Conservation (phyloP, 169 alveolate genomes). For the Eimeria praecox region DNA sequence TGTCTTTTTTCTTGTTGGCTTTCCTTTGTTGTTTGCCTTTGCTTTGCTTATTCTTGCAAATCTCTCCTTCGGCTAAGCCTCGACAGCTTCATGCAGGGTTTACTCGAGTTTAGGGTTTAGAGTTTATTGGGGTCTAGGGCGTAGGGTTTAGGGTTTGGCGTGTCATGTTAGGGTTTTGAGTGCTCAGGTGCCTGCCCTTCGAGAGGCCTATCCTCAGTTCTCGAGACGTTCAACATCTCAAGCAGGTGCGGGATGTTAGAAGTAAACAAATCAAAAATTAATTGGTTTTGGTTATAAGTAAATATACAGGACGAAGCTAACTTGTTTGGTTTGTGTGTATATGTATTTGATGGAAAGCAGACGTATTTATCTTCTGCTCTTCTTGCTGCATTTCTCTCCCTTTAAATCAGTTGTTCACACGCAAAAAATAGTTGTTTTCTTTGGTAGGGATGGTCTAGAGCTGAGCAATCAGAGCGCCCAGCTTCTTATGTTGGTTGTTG, state of each 20-base stretch:
- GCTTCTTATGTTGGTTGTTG: no score
- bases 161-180: not conserved
- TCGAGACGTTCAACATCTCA: constrained; percentile 71
- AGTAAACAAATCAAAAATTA: no score
- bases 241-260: constrained; percentile 68
- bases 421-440: not conserved
- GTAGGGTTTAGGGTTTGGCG: not conserved
- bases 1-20: not conserved
- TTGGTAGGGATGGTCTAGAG: not conserved
- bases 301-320: no score
- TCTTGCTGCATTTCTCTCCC: not conserved
- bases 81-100: not conserved
- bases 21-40: not conserved
- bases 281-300: no score
- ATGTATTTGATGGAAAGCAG: not conserved
- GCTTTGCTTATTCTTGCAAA: not conserved
- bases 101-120: not conserved
- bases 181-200: constrained; percentile 75
- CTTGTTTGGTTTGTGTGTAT: not conserved
- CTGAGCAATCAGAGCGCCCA: no score
- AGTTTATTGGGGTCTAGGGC: not conserved
- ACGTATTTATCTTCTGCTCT: not conserved
- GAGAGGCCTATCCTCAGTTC: constrained; percentile 81
- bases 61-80: not conserved
- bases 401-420: no score